Evolutionary conservation across 257 asterid species (phyloP), one percentile per base, ranked within the genome.

Genomic region (Haberlea rhodopensis): DNA sequence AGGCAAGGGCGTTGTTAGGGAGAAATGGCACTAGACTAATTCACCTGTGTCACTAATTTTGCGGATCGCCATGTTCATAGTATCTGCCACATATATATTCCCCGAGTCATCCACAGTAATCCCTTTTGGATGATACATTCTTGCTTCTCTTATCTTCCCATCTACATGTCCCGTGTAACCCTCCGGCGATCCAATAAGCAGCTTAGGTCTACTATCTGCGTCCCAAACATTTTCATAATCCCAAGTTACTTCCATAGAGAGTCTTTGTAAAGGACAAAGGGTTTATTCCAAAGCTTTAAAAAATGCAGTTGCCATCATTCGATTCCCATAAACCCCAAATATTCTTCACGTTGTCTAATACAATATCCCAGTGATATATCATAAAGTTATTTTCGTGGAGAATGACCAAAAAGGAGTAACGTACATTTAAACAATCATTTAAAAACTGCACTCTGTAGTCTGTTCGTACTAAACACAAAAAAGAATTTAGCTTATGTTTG

Each of bases 101-200:
- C 99, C 99, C 32, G 74, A 71, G 58, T 83, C 95, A 58, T 94
- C 99, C 62, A 85, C 56, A 0, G 99, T 70, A 24, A 90, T 79
- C 37, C 99, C 99, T 76, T 87, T 90, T 0, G 99, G 99, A 70
- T 79, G 95, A 78, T 90, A 81, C 95, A 94, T 59, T 74, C 90
- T 81, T 28, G 99, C 94, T 77, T 87, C 96, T 66, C 95, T 82
- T 72, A 83, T 82, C 86, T 69, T 89, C 67, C 97, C 99, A 45
- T 94, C 99, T 13, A 94, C 86, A 69, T 94, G 99, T 0, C 99
- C 97, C 0, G 86, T 68, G 78, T 90, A 76, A 62, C 99, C 99
- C 76, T 87, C 96, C 0, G 95, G 79, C 15, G 99, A 94, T 73
- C 99, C 99, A 7, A 87, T 84, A 20, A 89, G 77, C 85, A 92